A percentile compares a stretch with the other conserved stretches of the same genome.
Evolutionary conservation across 345 rosid genomes (phyloP).

Genomic region (Eutrema yunnanense): DNA sequence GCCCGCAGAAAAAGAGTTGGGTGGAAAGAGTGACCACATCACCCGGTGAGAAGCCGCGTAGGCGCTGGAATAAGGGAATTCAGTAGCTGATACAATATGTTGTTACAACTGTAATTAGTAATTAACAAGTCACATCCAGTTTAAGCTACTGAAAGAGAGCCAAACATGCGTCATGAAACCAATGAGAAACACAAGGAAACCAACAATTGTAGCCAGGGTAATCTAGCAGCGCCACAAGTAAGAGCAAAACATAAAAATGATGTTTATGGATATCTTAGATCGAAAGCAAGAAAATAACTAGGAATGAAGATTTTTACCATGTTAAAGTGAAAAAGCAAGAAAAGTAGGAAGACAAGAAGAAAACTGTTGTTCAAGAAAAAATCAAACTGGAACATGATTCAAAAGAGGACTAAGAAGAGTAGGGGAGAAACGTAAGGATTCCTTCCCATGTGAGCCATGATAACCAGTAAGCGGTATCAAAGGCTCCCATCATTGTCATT

Average conservation of each 20-base stretch:
- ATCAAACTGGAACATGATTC: conserved; percentile 81
- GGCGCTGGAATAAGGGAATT: conserved; percentile 47
- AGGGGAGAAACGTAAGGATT: conserved; percentile 51
- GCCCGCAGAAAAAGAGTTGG: conserved; percentile 69
- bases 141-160: conserved; percentile 6
- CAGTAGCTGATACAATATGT: conserved; percentile 47
- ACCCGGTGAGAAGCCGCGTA: conserved; percentile 16
- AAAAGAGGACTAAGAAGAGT: conserved; percentile 66
- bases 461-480: conserved; percentile 75
- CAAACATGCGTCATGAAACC: conserved; percentile 79
- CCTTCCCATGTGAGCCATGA: conserved; percentile 94
- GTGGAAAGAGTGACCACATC: conserved; percentile 83
- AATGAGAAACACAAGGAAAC: conserved; percentile 69
- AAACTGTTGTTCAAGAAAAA: conserved; percentile 82
- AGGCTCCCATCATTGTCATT: conserved; percentile 81
- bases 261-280: neutral
- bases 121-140: neutral
- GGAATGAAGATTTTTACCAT: conserved; percentile 47
- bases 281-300: neutral
- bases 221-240: conserved; percentile 41
- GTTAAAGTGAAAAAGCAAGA: conserved; percentile 72
- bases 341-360: conserved; percentile 52
- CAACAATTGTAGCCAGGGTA: conserved; percentile 66
- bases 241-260: neutral
- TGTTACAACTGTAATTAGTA: conserved; percentile 16